Base-by-base conservation (phyloP, 2,329 filamentous ascomycete genomes). In the Phyllosticta paracitricarpa region DNA sequence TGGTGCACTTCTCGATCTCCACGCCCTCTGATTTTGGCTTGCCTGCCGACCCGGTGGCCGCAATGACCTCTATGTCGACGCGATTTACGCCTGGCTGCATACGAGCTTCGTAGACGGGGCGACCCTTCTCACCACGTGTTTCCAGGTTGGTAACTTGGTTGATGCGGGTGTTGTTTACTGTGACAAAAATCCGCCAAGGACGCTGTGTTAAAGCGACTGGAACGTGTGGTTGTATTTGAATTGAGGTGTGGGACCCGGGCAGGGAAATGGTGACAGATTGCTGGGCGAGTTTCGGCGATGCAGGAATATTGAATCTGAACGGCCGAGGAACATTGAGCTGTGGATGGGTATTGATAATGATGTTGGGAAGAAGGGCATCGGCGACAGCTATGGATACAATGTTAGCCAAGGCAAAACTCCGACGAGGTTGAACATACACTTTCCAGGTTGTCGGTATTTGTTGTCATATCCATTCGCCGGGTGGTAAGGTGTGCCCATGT, bases 61-160 rank as follows among this genome's bases (percentile, higher is more conserved):
- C 89, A 65, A 91, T 84, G 62, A 93, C 79, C 68, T 93, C 88
- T 7, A 95, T 81, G 67, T 91, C 88, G 57, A 96, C 82, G 54
- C 86, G 82, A 66, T 94, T 96, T 57, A 91, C 81, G 6, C 90
- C 91, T 1, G 83, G 81, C 26, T 83, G 81, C 28, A 96, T 77
- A 58, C 83, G 83, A 7, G 86, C 82, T 67, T 96, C 91, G 67
- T 91, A 96, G 0, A 88, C 77, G n/a, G 87, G 85, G 84, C 84
- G 63, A 80, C 78, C 55, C 75, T 79, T 66, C 58, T 77, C 76
- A 81, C 75, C 24, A 69, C 70, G 6, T 56, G 25, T 63, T 64
- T 58, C 53, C 55, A 53, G 61, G 9, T 22, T 28, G 33, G 40
- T 56, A 25, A 81, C 78, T 64, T 82, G 81, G n/a, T 88, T 78